phyloP scores from a whole-genome alignment of 495 filamentous ascomycete species.

The Xylaria curta region DNA sequence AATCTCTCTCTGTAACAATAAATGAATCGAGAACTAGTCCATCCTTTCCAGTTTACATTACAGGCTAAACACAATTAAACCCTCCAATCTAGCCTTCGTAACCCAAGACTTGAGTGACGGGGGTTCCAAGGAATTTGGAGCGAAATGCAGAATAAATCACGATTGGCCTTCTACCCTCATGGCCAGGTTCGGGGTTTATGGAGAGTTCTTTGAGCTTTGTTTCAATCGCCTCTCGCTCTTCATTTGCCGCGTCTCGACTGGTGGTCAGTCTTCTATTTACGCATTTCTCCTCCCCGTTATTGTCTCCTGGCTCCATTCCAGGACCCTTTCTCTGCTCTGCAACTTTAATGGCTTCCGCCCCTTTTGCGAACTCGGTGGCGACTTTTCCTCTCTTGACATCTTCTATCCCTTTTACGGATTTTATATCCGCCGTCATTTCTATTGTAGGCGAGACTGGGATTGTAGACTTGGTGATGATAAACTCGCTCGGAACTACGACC shows the following conservation, averaged over 20 bases:
- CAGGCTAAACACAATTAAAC: neutral
- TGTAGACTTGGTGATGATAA: neutral
- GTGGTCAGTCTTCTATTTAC: neutral
- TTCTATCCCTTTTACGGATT: neutral
- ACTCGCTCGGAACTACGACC: neutral
- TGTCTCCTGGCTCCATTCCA: neutral
- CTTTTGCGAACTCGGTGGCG: neutral
- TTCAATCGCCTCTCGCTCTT: conserved; percentile 6
- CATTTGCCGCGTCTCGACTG: neutral
- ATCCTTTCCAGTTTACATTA: neutral
- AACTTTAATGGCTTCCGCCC: neutral
- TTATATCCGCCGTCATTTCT: neutral
- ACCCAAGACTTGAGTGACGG: conserved; percentile 1
- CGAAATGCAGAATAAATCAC: conserved; percentile 12
- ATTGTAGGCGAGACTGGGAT: neutral
- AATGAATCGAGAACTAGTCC: neutral
- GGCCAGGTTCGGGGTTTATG: neutral
- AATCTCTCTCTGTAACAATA: neutral
- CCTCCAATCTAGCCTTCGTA: neutral
- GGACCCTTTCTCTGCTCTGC: neutral
- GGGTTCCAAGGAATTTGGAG: conserved; percentile 4
- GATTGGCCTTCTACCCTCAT: neutral
- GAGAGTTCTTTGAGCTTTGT: conserved; percentile 4
- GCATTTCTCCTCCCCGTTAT: neutral
- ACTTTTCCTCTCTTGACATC: neutral